A percentile compares a stretch with the other conserved stretches of the same genome.
phyloP scores from a whole-genome alignment of 805 yeast genomes.

The Pichia paraexigua region DNA sequence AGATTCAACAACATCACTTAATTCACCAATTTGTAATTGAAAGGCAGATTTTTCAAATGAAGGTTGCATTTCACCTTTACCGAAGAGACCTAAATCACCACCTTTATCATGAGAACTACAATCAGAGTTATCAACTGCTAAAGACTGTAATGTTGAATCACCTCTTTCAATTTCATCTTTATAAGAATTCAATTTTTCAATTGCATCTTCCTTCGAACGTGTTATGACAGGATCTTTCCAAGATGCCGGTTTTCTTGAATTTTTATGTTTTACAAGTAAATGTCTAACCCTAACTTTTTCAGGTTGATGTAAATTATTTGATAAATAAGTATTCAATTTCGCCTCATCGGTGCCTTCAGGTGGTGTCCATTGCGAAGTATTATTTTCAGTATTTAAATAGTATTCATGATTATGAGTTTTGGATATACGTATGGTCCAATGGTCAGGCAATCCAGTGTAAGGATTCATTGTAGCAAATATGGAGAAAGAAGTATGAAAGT shows the following conservation, averaged over 20 bases:
- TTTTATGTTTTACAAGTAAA: conserved; percentile 72
- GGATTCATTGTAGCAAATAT: neutral
- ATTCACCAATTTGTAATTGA: conserved; percentile 70
- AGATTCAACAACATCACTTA: conserved; percentile 76
- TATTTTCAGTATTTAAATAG: conserved; percentile 60
- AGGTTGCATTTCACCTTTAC: conserved; percentile 92
- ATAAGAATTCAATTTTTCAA: conserved; percentile 48
- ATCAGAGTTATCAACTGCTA: conserved; percentile 81
- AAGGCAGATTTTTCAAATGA: conserved; percentile 85
- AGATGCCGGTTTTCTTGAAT: conserved; percentile 82
- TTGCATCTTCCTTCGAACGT: conserved; percentile 76
- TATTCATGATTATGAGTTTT: conserved; percentile 80
- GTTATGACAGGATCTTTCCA: conserved; percentile 77
- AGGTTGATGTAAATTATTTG: conserved; percentile 39
- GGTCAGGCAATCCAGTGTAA: conserved; percentile 73
- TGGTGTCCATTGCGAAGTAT: conserved; percentile 82
- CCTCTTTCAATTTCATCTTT: conserved; percentile 57
- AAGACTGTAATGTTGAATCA: conserved; percentile 53
- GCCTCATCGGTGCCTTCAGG: conserved; percentile 74
- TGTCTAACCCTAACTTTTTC: conserved; percentile 75
- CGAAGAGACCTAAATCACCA: conserved; percentile 89
- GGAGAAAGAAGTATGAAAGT: too few species aligned
- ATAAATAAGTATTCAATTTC: conserved; percentile 49
- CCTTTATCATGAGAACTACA: conserved; percentile 80
- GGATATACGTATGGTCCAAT: conserved; percentile 78